Evolutionary conservation across 1,284 basidiomycete genomes (phyloP).

Genomic region (Moesziomyces globuligerus): DNA sequence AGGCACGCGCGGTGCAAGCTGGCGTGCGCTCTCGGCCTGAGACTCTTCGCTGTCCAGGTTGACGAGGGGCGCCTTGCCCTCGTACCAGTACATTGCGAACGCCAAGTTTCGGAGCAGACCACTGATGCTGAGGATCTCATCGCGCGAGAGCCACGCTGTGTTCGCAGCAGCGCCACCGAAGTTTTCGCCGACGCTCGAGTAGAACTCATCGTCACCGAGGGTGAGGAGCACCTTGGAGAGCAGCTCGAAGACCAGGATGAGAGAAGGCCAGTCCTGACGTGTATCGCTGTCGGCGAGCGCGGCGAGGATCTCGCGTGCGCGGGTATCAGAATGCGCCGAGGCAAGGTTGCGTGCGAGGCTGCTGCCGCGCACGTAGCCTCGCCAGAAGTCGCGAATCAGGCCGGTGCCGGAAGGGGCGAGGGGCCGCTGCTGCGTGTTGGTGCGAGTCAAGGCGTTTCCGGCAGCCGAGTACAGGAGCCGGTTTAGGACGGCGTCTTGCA

Average conservation of each 20-base stretch:
- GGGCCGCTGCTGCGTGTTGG: conserved; percentile 9
- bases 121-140: conserved; percentile 80
- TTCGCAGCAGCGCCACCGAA: conserved; percentile 13
- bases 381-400: conserved; percentile 63
- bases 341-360: conserved; percentile 45
- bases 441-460: conserved; percentile 3
- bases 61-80: conserved; percentile 64
- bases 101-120: conserved; percentile 79
- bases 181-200: conserved; percentile 69
- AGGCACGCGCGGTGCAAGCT: conserved; percentile 36
- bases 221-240: conserved; percentile 87
- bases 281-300: conserved; percentile 9
- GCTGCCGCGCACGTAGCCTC: conserved; percentile 59
- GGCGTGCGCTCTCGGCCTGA: background rate
- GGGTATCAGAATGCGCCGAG: conserved; percentile 24
- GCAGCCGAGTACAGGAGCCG: conserved; percentile 34
- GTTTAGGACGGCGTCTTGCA: conserved; percentile 45
- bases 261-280: conserved; percentile 69
- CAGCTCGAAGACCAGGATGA: conserved; percentile 83
- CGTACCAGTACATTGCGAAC: conserved; percentile 82
- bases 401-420: conserved; percentile 33
- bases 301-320: conserved; percentile 34
- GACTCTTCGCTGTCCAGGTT: conserved; percentile 24
- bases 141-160: conserved; percentile 73
- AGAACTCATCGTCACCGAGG: conserved; percentile 97